Evolutionary conservation across 1,284 basidiomycete genomes (phyloP), one percentile per base, ranked within the genome.

Genomic region (Naganishia liquefaciens): DNA sequence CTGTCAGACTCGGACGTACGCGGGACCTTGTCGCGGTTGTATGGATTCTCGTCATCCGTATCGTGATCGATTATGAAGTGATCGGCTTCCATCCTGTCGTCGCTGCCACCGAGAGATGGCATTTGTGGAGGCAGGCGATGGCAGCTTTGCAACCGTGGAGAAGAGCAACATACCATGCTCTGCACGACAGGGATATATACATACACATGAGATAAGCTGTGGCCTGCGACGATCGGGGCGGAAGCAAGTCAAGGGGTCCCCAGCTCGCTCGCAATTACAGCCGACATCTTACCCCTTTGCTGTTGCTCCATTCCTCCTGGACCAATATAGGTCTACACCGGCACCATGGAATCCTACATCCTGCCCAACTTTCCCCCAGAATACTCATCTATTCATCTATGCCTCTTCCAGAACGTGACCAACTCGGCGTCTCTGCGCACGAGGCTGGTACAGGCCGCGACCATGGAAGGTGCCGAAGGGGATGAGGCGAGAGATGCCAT

Each of bases 391-490:
- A 82, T 87, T 1, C 85, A 88, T 70, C 70, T 88, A 28, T 87
- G 86, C 0, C 84, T 91, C 28, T 91, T 89, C 79, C 80, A 79
- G 2, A 72, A 85, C 54, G 86, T 95, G 42, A 75, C 75, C 25
- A 91, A 93, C 73, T 83, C 87, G 0, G 78, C 82, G 0, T 78
- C 80, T 0, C 80, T 95, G 21, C 82, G 87, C 30, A 76, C 81
- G 46, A 82, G 88, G 2, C 87, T 95, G 52, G 82, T 93, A 19
- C 80, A 81, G 13, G 91, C 90, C 0, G 82, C 88, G 3, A 83
- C 82, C 2, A 77, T 84, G 58, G 73, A 81, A 13, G 87, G 87
- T 0, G 74, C 76, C 1, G 83, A 84, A 30, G 90, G 90, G 19
- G 85, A 89, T n/a, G 70, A 70, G 3, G 87, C 90, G 70, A 83